Base-by-base conservation (phyloP, 148 eudicot species). In the Silene uniflora region DNA sequence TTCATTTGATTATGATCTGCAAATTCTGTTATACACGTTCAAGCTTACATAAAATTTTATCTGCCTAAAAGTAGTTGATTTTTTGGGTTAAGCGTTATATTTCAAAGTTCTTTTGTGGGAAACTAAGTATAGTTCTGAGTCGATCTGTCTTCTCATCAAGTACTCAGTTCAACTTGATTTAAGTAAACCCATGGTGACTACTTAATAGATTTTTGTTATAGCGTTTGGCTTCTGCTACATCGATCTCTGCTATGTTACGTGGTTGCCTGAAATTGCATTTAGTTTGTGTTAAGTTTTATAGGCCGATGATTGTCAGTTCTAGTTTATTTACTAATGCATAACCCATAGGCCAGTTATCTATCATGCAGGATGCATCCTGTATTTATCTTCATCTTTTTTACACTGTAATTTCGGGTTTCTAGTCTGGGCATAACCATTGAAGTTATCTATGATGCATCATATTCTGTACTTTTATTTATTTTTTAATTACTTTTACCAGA, bases 401-500 rank as follows among this genome's bases (percentile, higher is more conserved):
- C 24, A 19, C 23, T 18, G 8, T 35, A 6, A 0, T 29, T 39
- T 1, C 10, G 7, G 23, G 6, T 18, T 7, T 67, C 24, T 67
- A 14, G 25, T 52, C 1, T 75, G 4, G 49, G 46, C 19, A 39
- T 52, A 18, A 23, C 42, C 55, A 24, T 18, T 47, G 60, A 27
- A 75, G 46, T 46, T 65, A 17, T 75, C 71, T 75, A 23, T 47
- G 39, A 70, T 75, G 13, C 18, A 32, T 5, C 32, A 46, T 46
- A 39, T 69, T 42, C 11, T 35, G 21, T 11, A n/a, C 25, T 23
- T 65, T 32, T 54, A 42, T 25, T 69, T 68, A 52, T 52, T 60
- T 64, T 35, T 21, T 54, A 55, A 67, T 54, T 81, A 18, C 72
- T 35, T 75, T 74, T 46, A 64, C 73, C 82, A 96, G 99, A 89